Conservation (phyloP, 2,329 filamentous ascomycete species). For the Fusarium incarnatum region DNA sequence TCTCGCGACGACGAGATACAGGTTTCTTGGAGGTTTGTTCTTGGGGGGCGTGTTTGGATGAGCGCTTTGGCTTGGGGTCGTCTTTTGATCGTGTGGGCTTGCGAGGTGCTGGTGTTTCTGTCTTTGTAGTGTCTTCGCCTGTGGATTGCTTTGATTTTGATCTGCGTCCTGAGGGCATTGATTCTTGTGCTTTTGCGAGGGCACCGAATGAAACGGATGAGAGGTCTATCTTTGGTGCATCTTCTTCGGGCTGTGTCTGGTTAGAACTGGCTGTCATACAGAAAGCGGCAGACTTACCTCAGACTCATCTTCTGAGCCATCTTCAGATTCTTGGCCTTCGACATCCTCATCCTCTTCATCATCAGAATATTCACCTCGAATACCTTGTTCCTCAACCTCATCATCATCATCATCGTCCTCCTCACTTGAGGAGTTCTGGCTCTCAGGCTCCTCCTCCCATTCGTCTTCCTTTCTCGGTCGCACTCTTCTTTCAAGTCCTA, state of each 20-base stretch:
- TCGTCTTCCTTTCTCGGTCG: constrained; percentile 59
- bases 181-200: constrained; percentile 86
- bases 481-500: constrained; percentile 57
- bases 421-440: constrained; percentile 46
- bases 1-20: constrained; percentile 82
- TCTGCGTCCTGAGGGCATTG: constrained; percentile 59
- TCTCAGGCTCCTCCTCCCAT: constrained; percentile 54
- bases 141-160: constrained; percentile 44
- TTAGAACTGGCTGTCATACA: constrained; percentile 9
- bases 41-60: constrained; percentile 89
- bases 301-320: constrained; percentile 44
- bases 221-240: constrained; percentile 57
- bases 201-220: constrained; percentile 85
- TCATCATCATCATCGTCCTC: constrained; percentile 44
- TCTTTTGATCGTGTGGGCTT: constrained; percentile 53
- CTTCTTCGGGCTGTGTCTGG: constrained; percentile 42
- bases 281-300: constrained; percentile 37
- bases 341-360: constrained; percentile 45
- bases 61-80: constrained; percentile 51
- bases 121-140: constrained; percentile 38
- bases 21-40: constrained; percentile 85
- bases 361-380: constrained; percentile 39
- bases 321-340: constrained; percentile 29
- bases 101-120: constrained; percentile 43
- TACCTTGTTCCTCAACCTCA: constrained; percentile 47